phyloP scores from a whole-genome alignment of 805 yeast species.

The Candida ipomoeae region DNA sequence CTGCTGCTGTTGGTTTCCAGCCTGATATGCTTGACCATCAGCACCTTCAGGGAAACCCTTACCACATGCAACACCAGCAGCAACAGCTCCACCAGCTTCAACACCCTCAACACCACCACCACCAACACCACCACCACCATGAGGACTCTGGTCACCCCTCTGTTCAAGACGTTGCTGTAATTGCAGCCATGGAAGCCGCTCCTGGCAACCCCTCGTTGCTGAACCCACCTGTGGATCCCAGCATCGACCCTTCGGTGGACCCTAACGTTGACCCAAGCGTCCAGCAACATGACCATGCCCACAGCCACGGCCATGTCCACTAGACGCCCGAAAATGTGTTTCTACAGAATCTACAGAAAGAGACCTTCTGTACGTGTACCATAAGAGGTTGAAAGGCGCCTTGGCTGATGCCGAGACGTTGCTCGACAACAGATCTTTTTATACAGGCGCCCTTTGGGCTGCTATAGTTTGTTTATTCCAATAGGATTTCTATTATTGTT shows the following conservation, averaged over 20 bases:
- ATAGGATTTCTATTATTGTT: slow-evolving; percentile 3
- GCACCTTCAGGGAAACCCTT: slow-evolving; percentile 19
- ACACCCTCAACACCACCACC: slow-evolving; percentile 21
- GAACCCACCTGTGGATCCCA: slow-evolving; percentile 32
- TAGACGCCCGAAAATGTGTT: slow-evolving; percentile 6
- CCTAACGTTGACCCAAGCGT: slow-evolving; percentile 43
- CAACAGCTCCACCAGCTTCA: slow-evolving; percentile 24
- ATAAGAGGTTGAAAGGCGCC: slow-evolving; percentile 4
- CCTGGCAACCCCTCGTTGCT: slow-evolving; percentile 25
- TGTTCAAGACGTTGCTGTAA: slow-evolving; percentile 40
- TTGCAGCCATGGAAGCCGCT: slow-evolving; percentile 39
- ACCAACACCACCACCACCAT: slow-evolving; percentile 24
- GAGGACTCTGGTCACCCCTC: slow-evolving; percentile 24
- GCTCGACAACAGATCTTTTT: neutral
- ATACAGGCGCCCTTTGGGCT: neutral
- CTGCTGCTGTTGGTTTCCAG: slow-evolving; percentile 21
- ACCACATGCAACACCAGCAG: slow-evolving; percentile 20
- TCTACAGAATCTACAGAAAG: slow-evolving; percentile 1
- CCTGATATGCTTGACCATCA: slow-evolving; percentile 23
- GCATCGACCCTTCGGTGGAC: slow-evolving; percentile 35
- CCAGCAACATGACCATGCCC: slow-evolving; percentile 39
- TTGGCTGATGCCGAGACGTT: neutral
- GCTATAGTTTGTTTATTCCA: slow-evolving; percentile 7
- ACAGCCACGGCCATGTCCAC: slow-evolving; percentile 23
- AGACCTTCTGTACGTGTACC: slow-evolving; percentile 10